Conservation (phyloP, 2,329 filamentous ascomycete species). For the Fusarium aywerte region DNA sequence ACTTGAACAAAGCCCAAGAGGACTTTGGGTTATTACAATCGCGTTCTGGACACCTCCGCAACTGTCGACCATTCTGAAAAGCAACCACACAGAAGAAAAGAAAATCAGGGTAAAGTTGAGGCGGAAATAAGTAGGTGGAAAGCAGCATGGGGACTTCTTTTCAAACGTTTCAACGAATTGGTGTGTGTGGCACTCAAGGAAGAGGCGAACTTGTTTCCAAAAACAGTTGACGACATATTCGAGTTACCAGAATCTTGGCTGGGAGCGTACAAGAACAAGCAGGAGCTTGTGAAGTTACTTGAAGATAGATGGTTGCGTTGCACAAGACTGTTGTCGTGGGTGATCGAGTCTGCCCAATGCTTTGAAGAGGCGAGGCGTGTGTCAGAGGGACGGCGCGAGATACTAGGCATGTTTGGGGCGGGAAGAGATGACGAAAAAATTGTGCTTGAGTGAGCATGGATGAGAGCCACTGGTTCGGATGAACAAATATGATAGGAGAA, state of each 20-base stretch:
- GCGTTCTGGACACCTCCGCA: not conserved
- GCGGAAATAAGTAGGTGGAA: constrained; percentile 1
- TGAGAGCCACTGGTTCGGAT: too few relatives aligned
- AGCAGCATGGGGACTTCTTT: constrained; percentile 4
- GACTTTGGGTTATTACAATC: not conserved
- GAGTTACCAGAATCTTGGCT: constrained; percentile 10
- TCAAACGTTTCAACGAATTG: not conserved
- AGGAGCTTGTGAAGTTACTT: not conserved
- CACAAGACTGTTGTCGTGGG: not conserved
- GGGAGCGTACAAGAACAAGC: not conserved
- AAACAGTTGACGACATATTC: not conserved
- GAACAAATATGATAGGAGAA: too few relatives aligned
- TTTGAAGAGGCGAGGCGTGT: not conserved
- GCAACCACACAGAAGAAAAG: not conserved
- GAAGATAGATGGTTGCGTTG: not conserved
- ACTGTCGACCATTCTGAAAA: not conserved
- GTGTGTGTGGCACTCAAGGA: not conserved
- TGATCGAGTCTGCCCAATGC: not conserved
- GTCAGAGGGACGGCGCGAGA: not conserved
- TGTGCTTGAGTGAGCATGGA: constrained; percentile 3
- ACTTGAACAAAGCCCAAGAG: not conserved
- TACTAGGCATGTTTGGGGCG: constrained; percentile 8
- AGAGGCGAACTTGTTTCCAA: not conserved
- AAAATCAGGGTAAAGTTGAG: not conserved
- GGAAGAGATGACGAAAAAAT: constrained; percentile 14